Percentiles rank a stretch among this genome's conserved stretches.
Conservation (phyloP, 2,329 filamentous ascomycete species). For the Aureobasidium zeae region DNA sequence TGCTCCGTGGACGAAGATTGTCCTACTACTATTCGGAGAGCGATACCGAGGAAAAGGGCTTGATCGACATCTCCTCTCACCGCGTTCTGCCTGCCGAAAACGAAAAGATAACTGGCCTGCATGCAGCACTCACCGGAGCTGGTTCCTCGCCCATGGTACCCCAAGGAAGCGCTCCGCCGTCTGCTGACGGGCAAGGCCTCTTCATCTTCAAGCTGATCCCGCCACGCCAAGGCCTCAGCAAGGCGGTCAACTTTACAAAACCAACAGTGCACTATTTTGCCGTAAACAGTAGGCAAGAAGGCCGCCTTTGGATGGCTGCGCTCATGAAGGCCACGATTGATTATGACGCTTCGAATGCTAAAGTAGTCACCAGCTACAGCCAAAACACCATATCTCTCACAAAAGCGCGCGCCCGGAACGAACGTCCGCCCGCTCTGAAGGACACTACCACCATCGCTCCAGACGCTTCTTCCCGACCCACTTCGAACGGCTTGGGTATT, state of each 20-base stretch:
- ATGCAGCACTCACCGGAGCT: constrained; percentile 86
- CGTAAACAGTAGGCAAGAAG: constrained; percentile 79
- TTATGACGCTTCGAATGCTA: constrained; percentile 60
- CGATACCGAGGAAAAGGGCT: constrained; percentile 83
- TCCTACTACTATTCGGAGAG: constrained; percentile 95
- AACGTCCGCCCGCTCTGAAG: constrained; percentile 76
- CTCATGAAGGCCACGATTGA: constrained; percentile 99
- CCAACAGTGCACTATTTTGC: constrained; percentile 97
- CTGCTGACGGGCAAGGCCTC: constrained; percentile 42
- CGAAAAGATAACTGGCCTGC: constrained; percentile 79
- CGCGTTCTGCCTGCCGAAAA: constrained; percentile 91
- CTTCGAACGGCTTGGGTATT: constrained; percentile 21
- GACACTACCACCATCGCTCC: constrained; percentile 15
- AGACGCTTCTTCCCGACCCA: constrained; percentile 2
- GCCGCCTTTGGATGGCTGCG: constrained; percentile 94
- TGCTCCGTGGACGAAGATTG: constrained; percentile 79
- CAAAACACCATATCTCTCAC: constrained; percentile 91
- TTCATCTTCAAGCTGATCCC: constrained; percentile 99
- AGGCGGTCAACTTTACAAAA: constrained; percentile 94
- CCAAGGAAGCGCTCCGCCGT: constrained; percentile 40
- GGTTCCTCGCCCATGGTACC: constrained; percentile 52
- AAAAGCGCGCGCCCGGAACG: constrained; percentile 79
- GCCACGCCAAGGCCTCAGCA: constrained; percentile 74
- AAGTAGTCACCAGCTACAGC: constrained; percentile 85
- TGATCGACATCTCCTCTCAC: constrained; percentile 97